phyloP scores from a whole-genome alignment of 495 filamentous ascomycete species.

The Penicillium fimorum region DNA sequence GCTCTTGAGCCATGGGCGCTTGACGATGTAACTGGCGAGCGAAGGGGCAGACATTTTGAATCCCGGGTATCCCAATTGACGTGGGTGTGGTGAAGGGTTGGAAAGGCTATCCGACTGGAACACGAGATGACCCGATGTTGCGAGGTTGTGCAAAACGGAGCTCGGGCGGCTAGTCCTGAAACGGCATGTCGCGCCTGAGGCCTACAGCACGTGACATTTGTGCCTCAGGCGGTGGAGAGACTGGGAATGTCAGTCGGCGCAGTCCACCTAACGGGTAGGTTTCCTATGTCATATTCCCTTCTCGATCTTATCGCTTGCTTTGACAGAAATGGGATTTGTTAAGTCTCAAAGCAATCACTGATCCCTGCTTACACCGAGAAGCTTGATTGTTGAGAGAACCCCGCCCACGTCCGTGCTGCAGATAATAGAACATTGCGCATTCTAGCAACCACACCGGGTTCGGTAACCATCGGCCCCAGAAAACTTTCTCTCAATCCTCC shows the following conservation, averaged over 20 bases:
- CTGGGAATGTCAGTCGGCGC: slow-evolving; percentile 23
- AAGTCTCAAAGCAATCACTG: slow-evolving; percentile 11
- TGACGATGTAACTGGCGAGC: slow-evolving; percentile 67
- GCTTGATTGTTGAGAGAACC: slow-evolving; percentile 27
- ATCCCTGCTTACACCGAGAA: slow-evolving; percentile 23
- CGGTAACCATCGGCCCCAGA: slow-evolving; percentile 35
- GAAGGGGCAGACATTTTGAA: slow-evolving; percentile 71
- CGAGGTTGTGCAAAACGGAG: slow-evolving; percentile 52
- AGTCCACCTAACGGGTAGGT: slow-evolving; percentile 34
- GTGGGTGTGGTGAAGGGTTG: slow-evolving; percentile 27
- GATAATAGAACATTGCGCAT: slow-evolving; percentile 33
- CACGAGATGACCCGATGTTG: slow-evolving; percentile 46
- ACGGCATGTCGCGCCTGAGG: slow-evolving; percentile 16
- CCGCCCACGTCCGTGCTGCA: slow-evolving; percentile 38
- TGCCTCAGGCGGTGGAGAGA: slow-evolving; percentile 30
- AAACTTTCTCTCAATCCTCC: slow-evolving; percentile 16
- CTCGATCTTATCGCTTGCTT: slow-evolving; percentile 9
- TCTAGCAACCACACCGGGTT: slow-evolving; percentile 21
- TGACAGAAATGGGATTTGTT: slow-evolving; percentile 18
- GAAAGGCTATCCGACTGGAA: slow-evolving; percentile 40
- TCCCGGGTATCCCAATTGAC: slow-evolving; percentile 37
- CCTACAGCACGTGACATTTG: slow-evolving; percentile 13
- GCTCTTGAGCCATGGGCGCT: slow-evolving; percentile 79
- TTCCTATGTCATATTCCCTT: slow-evolving; percentile 21
- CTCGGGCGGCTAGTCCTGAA: slow-evolving; percentile 28